Percentiles rank a stretch among this genome's conserved stretches.
phyloP scores from a whole-genome alignment of 1,139 yeast genomes.

The Blastobotrys petasosporus region DNA sequence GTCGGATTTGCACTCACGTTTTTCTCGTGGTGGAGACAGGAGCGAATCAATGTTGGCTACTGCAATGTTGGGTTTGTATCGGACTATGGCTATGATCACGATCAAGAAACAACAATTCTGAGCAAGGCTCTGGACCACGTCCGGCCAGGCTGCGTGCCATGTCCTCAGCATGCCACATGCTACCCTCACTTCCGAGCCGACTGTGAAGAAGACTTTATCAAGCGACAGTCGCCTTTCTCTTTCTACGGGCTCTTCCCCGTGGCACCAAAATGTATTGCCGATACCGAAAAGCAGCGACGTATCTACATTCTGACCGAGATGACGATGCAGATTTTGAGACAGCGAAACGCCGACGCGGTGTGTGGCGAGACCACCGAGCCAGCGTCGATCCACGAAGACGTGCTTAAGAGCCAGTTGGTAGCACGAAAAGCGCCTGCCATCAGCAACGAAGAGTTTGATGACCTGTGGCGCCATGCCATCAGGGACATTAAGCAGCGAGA shows the following conservation, averaged over 20 bases:
- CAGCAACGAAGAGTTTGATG: slow-evolving; percentile 69
- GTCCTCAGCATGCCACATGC: slow-evolving; percentile 82
- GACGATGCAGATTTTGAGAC: slow-evolving; percentile 59
- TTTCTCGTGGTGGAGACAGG: slow-evolving; percentile 31
- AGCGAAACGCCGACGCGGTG: slow-evolving; percentile 59
- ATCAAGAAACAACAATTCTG: slow-evolving; percentile 13
- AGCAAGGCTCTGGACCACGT: slow-evolving; percentile 24
- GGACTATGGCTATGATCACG: slow-evolving; percentile 1
- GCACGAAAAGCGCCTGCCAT: slow-evolving; percentile 34
- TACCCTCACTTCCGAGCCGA: slow-evolving; percentile 50
- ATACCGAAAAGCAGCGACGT: slow-evolving; percentile 64
- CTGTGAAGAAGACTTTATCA: slow-evolving; percentile 66
- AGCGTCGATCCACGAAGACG: slow-evolving; percentile 26
- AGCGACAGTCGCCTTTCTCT: slow-evolving; percentile 50
- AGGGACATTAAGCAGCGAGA: slow-evolving; percentile 63
- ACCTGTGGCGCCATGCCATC: slow-evolving; percentile 67
- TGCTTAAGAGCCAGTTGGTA: slow-evolving; percentile 25
- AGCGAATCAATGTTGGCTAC: slow-evolving; percentile 32
- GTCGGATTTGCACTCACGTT: slow-evolving; percentile 19
- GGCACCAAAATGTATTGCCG: slow-evolving; percentile 65
- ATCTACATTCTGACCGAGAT: slow-evolving; percentile 62
- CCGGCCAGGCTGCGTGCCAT: slow-evolving; percentile 63
- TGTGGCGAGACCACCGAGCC: slow-evolving; percentile 50
- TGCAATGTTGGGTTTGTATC: slow-evolving; percentile 31
- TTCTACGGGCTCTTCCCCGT: slow-evolving; percentile 55